Evolutionary conservation across 441 rosid species (phyloP).

Genomic region (Populus tomentosa): DNA sequence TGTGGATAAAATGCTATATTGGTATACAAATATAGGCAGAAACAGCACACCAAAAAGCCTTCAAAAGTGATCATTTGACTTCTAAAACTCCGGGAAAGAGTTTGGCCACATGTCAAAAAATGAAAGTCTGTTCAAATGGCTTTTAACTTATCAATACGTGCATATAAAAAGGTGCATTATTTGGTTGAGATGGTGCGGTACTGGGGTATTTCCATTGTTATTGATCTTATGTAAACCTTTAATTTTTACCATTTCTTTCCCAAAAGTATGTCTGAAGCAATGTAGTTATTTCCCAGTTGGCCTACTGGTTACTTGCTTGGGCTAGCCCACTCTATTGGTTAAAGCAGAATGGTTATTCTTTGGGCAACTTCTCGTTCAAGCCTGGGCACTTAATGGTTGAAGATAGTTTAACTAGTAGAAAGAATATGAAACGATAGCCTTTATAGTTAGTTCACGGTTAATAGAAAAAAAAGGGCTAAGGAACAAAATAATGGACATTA

Average conservation of each 20-base stretch:
- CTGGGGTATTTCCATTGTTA: not conserved
- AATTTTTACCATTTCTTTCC: not conserved
- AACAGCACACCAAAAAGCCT: not conserved
- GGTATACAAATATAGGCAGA: not conserved
- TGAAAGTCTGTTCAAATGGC: not conserved
- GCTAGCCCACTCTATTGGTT: not conserved
- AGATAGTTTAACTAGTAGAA: not conserved
- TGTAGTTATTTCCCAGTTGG: not conserved
- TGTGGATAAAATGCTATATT: not conserved
- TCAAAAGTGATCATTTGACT: not conserved
- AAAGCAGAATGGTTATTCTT: too few species aligned
- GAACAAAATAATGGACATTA: not conserved
- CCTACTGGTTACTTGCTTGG: not conserved
- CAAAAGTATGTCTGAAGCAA: not conserved
- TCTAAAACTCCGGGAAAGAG: not conserved
- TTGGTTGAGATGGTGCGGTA: not conserved
- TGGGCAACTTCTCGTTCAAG: not conserved
- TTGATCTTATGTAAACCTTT: not conserved
- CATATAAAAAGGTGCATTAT: not conserved
- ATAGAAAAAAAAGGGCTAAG: not conserved
- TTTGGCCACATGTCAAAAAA: not conserved
- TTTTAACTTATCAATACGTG: not conserved
- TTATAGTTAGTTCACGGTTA: not conserved
- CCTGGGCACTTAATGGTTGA: not conserved
- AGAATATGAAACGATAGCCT: not conserved